phyloP scores from a whole-genome alignment of 73 alveolate genomes.

The Paramecium bursaria region DNA sequence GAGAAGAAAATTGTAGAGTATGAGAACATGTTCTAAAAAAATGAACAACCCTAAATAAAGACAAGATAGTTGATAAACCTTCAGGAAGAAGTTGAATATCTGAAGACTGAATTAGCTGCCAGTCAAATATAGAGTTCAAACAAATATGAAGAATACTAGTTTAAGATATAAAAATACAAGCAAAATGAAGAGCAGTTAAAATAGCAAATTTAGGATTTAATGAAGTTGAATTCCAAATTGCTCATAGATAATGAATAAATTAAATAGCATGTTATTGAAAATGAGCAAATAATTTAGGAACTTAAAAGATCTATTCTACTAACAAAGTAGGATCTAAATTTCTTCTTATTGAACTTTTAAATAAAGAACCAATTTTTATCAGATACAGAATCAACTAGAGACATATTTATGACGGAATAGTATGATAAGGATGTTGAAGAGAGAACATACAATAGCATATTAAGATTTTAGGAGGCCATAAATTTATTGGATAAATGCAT shows the following conservation, averaged over 20 bases:
- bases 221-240: conserved; percentile 13
- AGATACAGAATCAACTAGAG: conserved; percentile 52
- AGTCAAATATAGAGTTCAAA: conserved; percentile 5
- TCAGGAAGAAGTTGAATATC: conserved; percentile 35
- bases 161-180: neutral
- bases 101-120: conserved; percentile 34
- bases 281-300: conserved; percentile 40
- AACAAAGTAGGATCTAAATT: conserved; percentile 31
- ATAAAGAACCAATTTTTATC: conserved; percentile 5
- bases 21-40: conserved; percentile 6
- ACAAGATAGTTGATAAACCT: conserved; percentile 41
- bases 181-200: conserved; percentile 29
- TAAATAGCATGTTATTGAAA: conserved; percentile 12
- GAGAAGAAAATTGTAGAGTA: conserved; percentile 72
- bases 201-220: conserved; percentile 12
- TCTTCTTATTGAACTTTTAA: conserved; percentile 23
- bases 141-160: conserved; percentile 14
- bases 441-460: conserved; percentile 36
- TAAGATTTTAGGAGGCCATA: conserved; percentile 15
- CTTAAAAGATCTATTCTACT: conserved; percentile 7
- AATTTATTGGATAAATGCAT: conserved; percentile 20
- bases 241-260: conserved; percentile 38
- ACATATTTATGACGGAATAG: conserved; percentile 21
- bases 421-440: conserved; percentile 56
- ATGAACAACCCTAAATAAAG: conserved; percentile 30